Base-by-base conservation (phyloP, 2,329 filamentous ascomycete species). In the Tolypocladium tundrense region DNA sequence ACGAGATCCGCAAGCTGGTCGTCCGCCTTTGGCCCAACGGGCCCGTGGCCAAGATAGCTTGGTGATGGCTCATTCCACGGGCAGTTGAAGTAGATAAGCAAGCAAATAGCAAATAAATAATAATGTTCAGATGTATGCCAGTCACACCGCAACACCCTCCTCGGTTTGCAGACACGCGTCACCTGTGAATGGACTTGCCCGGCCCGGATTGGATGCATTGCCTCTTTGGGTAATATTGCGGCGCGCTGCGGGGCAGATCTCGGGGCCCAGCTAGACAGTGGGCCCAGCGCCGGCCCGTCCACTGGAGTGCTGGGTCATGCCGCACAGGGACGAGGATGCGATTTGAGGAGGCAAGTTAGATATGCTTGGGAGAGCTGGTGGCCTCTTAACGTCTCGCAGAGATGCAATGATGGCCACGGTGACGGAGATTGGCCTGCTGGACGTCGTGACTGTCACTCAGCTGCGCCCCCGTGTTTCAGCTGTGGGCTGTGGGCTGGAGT, bases 1-100 rank as follows among this genome's bases (percentile, higher is more conserved):
- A 82, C 64, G 80, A 83, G 70, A 63, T 79, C 8, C 72, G 79
- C 41, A 83, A 83, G 67, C 64, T 77, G 31, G 45, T 77, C 1
- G 79, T 81, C 3, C 69, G 79, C 19, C 58, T 67, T 8, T 80
- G 73, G 57, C 79, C 79, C 2, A 70, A 70, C 14, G 73, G 77
- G 0, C 64, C 70, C 1, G 21, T 82, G 19, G 79, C 78, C 2
- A 75, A 69, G 66, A 72, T 77, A 58, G 76, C 80, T 0, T 82
- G 80, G 79, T 82, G 31, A 37, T 41, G 41, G 16, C 27, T 7
- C 39, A 9, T 45, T 19, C 37, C 14, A 31, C 14, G 24, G 24
- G 45, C 16, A 31, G 27, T 33, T 50, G 14, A 50, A 50, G 27
- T 19, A 24, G 7, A 27, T 13, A 24, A 8, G 6, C 14, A 27